Evolutionary conservation across 495 filamentous ascomycete species (phyloP).

Genomic region (Aspergillus affinis): DNA sequence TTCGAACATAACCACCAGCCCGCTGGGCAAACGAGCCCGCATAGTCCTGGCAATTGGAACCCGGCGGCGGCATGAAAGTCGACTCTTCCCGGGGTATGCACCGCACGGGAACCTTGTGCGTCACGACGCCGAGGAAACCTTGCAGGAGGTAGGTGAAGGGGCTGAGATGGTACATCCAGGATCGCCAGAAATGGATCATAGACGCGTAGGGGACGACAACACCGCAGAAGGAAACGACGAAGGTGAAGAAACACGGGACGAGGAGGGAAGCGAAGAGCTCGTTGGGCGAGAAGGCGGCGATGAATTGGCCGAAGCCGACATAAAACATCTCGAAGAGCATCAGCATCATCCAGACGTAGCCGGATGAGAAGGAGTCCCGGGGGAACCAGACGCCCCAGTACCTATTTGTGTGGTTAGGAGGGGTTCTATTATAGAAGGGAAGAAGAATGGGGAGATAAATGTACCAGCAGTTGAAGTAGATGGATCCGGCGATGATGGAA

Average conservation of each 20-base stretch:
- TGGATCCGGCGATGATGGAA: slow-evolving; percentile 47
- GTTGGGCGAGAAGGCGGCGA: slow-evolving; percentile 72
- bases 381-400: slow-evolving; percentile 56
- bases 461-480: slow-evolving; percentile 63
- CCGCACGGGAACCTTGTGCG: slow-evolving; percentile 53
- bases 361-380: slow-evolving; percentile 52
- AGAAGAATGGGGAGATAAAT: slow-evolving; percentile 5
- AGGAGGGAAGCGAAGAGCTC: slow-evolving; percentile 69
- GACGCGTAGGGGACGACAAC: slow-evolving; percentile 57
- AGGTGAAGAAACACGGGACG: slow-evolving; percentile 64
- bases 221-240: slow-evolving; percentile 63
- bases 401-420: slow-evolving; percentile 21
- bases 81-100: slow-evolving; percentile 59
- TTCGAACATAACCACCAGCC: slow-evolving; percentile 53
- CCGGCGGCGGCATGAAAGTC: slow-evolving; percentile 52
- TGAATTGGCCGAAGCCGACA: slow-evolving; percentile 71
- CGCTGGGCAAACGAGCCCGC: slow-evolving; percentile 39
- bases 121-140: slow-evolving; percentile 52
- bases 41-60: slow-evolving; percentile 54
- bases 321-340: slow-evolving; percentile 74
- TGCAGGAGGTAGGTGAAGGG: slow-evolving; percentile 66
- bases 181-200: slow-evolving; percentile 59
- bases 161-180: slow-evolving; percentile 69
- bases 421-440: background rate
- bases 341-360: slow-evolving; percentile 57